Evolutionary conservation across 768 basidiomycete genomes (phyloP).

Genomic region (Pulveroboletus frians): DNA sequence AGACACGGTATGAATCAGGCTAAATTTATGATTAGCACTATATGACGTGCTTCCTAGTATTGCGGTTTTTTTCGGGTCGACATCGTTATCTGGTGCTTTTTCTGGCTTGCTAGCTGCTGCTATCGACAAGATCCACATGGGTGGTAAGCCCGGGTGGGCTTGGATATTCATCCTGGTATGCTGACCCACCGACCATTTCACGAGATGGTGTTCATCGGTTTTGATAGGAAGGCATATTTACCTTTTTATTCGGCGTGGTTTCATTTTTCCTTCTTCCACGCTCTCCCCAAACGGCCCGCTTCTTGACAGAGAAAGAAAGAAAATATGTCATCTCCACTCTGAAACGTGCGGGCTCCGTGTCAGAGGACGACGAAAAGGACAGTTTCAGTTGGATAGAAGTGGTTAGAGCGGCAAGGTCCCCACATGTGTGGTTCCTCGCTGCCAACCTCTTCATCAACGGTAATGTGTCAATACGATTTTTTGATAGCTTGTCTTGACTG

Average conservation of each 20-base stretch:
- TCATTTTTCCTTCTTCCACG: constrained; percentile 48
- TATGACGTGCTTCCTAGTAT: not conserved
- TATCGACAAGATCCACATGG: constrained; percentile 50
- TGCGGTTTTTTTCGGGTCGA: constrained; percentile 17
- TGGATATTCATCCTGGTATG: constrained; percentile 55
- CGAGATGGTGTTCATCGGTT: not conserved
- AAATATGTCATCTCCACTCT: constrained; percentile 35
- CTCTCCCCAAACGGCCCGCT: constrained; percentile 40
- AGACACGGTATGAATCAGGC: constrained; percentile 13
- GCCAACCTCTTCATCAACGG: constrained; percentile 51
- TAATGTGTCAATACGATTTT: constrained; percentile 16
- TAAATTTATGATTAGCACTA: not conserved
- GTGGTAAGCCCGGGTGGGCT: constrained; percentile 52
- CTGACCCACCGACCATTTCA: not conserved
- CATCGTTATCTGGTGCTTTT: constrained; percentile 26
- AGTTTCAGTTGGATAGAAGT: constrained; percentile 57
- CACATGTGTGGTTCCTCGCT: constrained; percentile 51
- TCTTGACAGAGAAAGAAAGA: constrained; percentile 49
- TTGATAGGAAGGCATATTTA: constrained; percentile 54
- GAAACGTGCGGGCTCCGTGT: constrained; percentile 28
- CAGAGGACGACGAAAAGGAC: constrained; percentile 40
- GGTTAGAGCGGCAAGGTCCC: constrained; percentile 40
- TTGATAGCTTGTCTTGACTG: not conserved
- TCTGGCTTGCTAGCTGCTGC: constrained; percentile 61
- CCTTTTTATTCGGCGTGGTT: constrained; percentile 48